Percentiles rank a stretch among this genome's conserved stretches.
phyloP scores from a whole-genome alignment of 2,329 filamentous ascomycete genomes.

The Fusarium staphyleae region DNA sequence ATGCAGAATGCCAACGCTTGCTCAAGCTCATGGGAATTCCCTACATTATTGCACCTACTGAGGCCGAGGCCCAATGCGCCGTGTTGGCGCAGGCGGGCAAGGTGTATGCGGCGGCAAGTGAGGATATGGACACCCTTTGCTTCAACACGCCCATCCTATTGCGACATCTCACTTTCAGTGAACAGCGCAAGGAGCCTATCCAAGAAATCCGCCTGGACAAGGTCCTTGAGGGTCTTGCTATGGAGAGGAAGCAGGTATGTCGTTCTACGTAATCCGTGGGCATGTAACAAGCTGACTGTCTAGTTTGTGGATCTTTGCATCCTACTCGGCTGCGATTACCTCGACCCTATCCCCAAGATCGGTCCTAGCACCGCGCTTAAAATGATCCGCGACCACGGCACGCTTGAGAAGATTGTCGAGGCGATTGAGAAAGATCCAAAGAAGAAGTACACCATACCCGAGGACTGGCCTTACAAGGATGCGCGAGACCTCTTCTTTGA shows the following conservation, averaged over 20 bases:
- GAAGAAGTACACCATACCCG: constrained; percentile 83
- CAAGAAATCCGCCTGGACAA: constrained; percentile 91
- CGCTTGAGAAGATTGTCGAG: constrained; percentile 86
- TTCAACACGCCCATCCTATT: constrained; percentile 92
- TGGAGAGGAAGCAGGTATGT: constrained; percentile 83
- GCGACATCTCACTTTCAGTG: constrained; percentile 93
- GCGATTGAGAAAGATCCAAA: constrained; percentile 77
- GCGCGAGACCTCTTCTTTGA: constrained; percentile 91
- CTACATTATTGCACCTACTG: constrained; percentile 92
- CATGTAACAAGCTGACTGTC: constrained; percentile 12
- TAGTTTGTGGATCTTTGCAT: constrained; percentile 98
- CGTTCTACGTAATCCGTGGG: neutral
- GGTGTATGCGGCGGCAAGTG: constrained; percentile 94
- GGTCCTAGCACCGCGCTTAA: constrained; percentile 92
- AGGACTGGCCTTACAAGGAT: constrained; percentile 96
- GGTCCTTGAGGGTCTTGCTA: constrained; percentile 83
- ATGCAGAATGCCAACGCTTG: constrained; percentile 89
- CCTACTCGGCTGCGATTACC: constrained; percentile 94
- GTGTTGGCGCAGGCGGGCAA: constrained; percentile 88
- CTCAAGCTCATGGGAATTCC: constrained; percentile 96
- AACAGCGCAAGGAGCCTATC: constrained; percentile 97
- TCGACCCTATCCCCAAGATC: constrained; percentile 94
- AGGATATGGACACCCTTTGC: constrained; percentile 99
- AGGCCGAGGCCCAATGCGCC: constrained; percentile 97
- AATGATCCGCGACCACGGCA: constrained; percentile 90